Evolutionary conservation across 2,329 filamentous ascomycete genomes (phyloP), one percentile per base, ranked within the genome.

Genomic region (Juglanconis juglandina): DNA sequence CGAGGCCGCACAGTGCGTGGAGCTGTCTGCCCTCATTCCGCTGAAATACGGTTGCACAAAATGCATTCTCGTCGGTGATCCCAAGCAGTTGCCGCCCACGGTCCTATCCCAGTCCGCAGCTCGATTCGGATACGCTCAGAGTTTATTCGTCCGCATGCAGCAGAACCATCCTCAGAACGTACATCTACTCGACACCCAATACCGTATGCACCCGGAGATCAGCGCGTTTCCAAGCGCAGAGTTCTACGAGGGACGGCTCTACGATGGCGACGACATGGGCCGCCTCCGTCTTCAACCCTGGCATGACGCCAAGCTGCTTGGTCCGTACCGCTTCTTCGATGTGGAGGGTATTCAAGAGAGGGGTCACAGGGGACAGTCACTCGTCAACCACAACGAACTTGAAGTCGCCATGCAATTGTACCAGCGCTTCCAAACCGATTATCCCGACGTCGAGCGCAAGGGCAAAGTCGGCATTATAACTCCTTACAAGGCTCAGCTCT

Each of bases 131-230:
- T 99, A 98, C 75, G 94, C 98, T 70, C 95, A 99, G 77, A 96
- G 92, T 82, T 79, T 99, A 75, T 99, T 99, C 77, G 95, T 98
- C 57, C 90, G 95, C 39, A 99, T 99, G 94, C 95, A 98, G 72
- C 87, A 88, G 68, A 97, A 97, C 65, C 88, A 94, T 68, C 91
- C 92, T 1, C 80, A 90, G 37, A 89, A 96, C 65, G 87, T 99
- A 14, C 94, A 99, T 77, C 81, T 99, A 33, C 85, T 99, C n/a
- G 94, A 98, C 71, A 95, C 90, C 59, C 95, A 99, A 71, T 99
- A 99, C 73, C 95, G 95, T 75, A 99, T 99, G 96, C 95, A 99
- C 76, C 95, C 96, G 0, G 91, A 95, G 66, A 99, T 99, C 72
- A 96, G 92, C 73, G 75, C 80, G 56, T 99, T 97, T 73, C 95